Evolutionary conservation across 1,139 yeast genomes (phyloP), one percentile per base, ranked within the genome.

Genomic region (Zygoascus meyerae): DNA sequence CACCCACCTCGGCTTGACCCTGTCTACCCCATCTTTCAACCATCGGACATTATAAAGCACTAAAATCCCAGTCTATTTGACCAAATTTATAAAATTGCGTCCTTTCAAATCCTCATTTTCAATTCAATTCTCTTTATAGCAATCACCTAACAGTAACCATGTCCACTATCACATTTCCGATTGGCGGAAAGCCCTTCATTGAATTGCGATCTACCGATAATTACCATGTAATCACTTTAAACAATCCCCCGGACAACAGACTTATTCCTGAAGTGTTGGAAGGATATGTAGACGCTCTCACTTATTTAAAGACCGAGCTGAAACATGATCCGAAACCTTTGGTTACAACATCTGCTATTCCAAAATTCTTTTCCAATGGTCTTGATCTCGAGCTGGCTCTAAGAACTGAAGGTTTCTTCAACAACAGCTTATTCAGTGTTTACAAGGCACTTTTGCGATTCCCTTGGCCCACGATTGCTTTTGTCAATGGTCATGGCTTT

Each of bases 291-390:
- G 62, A 63, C 44, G 68, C 68, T 2, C 46, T 67, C 35, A 60
- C 62, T 18, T 62, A 55, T 49, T 46, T 61, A 41, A 53, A 63
- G 35, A 51, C 51, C 41, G 53, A 53, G 21, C 42, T 51, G 26
- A 53, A 51, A 36, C 9, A n/a, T 5, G 46, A 48, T 17, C 58
- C 67, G 9, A 56, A 57, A 44, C 68, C 69, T 10, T 54, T 68
- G 21, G 60, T 68, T 21, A 67, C 71, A 4, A 65, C 71, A 2
- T 65, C 70, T 7, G 52, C 60, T 1, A 42, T 59, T 29, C 60
- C 65, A 21, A 68, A 68, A 53, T 68, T 68, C 55, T 68, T 58
- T 54, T 62, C 68, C 40, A 68, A 68, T 48, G 72, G 72, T n/a
- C 61, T 68, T 34, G 68, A 68, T 52, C 63, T 66, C 32, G 65